A percentile compares a stretch with the other conserved stretches of the same genome.
Conservation (phyloP, 148 eudicot species). For the Chenopodium suecicum region DNA sequence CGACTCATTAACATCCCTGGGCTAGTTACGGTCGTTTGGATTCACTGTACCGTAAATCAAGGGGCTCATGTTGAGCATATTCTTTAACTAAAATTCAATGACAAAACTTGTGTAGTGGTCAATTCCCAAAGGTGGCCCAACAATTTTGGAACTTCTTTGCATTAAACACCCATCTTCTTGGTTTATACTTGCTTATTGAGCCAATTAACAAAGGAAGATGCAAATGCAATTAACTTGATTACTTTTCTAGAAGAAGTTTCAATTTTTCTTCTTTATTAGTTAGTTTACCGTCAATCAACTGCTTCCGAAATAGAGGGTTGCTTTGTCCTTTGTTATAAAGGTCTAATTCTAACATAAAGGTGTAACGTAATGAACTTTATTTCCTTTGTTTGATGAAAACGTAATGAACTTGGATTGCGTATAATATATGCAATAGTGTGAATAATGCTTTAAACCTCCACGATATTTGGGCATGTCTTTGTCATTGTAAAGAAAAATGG, state of each 20-base stretch:
- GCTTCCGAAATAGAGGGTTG: background rate
- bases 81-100: background rate
- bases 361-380: constrained; percentile 9
- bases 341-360: background rate
- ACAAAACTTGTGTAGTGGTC: background rate
- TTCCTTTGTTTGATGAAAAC: background rate
- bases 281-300: background rate
- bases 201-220: background rate
- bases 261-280: background rate
- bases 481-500: background rate
- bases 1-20: too few relatives aligned
- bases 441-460: constrained; percentile 2
- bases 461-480: constrained; percentile 19
- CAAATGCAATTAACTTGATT: background rate
- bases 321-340: background rate
- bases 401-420: background rate
- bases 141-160: background rate
- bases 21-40: too few relatives aligned
- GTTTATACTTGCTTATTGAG: too few relatives aligned
- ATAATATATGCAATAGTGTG: background rate
- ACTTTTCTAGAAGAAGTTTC: background rate
- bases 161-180: background rate
- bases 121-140: background rate
- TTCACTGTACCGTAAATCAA: too few relatives aligned
- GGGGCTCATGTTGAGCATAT: too few relatives aligned